Evolutionary conservation across 768 basidiomycete species (phyloP), one percentile per base, ranked within the genome.

Genomic region (Basidioascus undulatus): DNA sequence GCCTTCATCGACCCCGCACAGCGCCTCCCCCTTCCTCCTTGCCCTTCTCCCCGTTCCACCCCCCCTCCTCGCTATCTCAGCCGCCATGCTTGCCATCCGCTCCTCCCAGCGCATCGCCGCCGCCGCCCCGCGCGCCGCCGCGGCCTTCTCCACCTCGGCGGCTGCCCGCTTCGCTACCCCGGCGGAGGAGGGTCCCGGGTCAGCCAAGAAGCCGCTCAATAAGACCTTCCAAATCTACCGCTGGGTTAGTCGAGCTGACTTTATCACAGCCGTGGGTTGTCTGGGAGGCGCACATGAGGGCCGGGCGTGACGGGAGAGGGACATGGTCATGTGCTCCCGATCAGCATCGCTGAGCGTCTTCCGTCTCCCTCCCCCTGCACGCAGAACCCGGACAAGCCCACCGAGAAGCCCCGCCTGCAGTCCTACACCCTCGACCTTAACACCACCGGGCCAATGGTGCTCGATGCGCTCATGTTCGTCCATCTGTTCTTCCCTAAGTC

Each of bases 171-270:
- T n/a, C n/a, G n/a, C n/a, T n/a, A n/a, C n/a, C n/a, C n/a, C n/a
- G n/a, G n/a, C n/a, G n/a, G n/a, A n/a, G n/a, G n/a, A n/a, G n/a
- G n/a, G n/a, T n/a, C n/a, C n/a, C n/a, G n/a, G n/a, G n/a, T n/a
- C n/a, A n/a, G n/a, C n/a, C n/a, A n/a, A n/a, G n/a, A n/a, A n/a
- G n/a, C n/a, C n/a, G n/a, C n/a, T n/a, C n/a, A n/a, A n/a, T n/a
- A 96, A 96, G 65, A 77, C 86, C 60, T 94, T 98, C 68, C 81
- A 87, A 68, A 86, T 98, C 49, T 98, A 98, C 64, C 80, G 92
- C 58, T 98, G 92, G 84, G 82, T 82, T 43, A 46, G 71, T 64
- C 19, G 21, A 12, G 13, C n/a, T 32, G n/a, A 21, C 16, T 39
- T 10, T 20, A 24, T 26, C 25, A 11, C 21, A 19, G 5, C 39